A percentile compares a stretch with the other conserved stretches of the same genome.
phyloP scores from a whole-genome alignment of 805 yeast genomes.

The Sugiyamaella americana region DNA sequence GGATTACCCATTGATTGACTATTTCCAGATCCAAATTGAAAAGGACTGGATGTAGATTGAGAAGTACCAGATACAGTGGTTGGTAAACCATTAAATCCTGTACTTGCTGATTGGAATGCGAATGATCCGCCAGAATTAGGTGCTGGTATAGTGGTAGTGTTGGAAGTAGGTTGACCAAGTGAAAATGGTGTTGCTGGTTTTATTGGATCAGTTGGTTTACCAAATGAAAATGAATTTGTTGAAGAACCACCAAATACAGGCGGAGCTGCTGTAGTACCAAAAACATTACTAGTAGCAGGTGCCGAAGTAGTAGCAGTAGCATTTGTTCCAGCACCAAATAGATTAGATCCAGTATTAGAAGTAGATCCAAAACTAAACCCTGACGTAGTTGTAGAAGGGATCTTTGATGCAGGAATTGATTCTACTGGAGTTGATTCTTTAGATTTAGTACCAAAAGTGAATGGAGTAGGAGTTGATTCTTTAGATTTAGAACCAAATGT shows the following conservation, averaged over 20 bases:
- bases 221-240: constrained; percentile 2
- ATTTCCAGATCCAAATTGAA: constrained; percentile 5
- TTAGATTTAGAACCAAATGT: constrained; percentile 3
- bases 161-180: no score
- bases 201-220: constrained; percentile 2
- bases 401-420: constrained; percentile 5
- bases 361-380: constrained; percentile 5
- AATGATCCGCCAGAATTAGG: no score
- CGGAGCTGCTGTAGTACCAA: background rate
- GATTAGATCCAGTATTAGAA: background rate
- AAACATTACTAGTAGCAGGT: background rate
- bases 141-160: no score
- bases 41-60: constrained; percentile 4
- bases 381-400: no score
- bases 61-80: no score
- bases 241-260: background rate
- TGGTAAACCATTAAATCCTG: no score
- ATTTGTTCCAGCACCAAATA: constrained; percentile 3
- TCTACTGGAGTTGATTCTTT: no score
- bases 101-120: no score
- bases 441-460: constrained; percentile 4
- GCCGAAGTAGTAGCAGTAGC: background rate
- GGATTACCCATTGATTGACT: background rate
- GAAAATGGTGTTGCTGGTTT: no score
- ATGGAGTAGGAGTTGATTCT: background rate